Evolutionary conservation across 192 early-diverging fungal species (phyloP), one percentile per base, ranked within the genome.

Genomic region (Coemansia sp.): DNA sequence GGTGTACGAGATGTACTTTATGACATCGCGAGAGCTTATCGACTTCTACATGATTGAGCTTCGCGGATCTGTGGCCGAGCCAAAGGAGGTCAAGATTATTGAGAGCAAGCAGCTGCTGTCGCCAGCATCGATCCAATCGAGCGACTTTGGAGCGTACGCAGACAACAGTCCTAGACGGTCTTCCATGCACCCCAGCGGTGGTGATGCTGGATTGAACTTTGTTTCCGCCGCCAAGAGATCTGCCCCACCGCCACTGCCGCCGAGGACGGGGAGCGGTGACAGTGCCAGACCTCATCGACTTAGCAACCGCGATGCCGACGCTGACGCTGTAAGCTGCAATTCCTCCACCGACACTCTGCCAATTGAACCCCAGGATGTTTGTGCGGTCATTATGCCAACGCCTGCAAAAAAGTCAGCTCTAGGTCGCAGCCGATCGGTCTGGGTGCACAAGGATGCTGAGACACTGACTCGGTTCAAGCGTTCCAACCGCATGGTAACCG

Each of bases 1-100:
- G n/a, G 86, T 91, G 49, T 85, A 80, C 38, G 74, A 81, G 6
- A 87, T 86, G 67, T 93, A 93, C 68, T 85, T 89, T 67, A 81
- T 86, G 78, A 84, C 86, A n/a, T 85, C 84, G 8, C 84, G 88
- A 47, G 74, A 87, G 47, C 83, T 93, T 16, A 88, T 91, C 12
- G 79, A 84, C 26, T 86, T 83, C 47, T 92, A 93, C 50, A 81
- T 85, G 74, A 44, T 42, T 10, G 73, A 75, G 64, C 50, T 84
- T 68, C 82, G 49, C 50, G 50, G 44, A 21, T 84, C 82, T 26
- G 77, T 69, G 0, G 37, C 16, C 3, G 57, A 68, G 11, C 39
- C 44, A 16, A 45, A 32, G 18, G 26, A 38, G 9, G 37, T 38
- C 10, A 59, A n/a, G 38, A 9, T 9, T n/a, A 6, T 23, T 5